Evolutionary conservation across 1,284 basidiomycete genomes (phyloP).

Genomic region (Omphalotus olearius): DNA sequence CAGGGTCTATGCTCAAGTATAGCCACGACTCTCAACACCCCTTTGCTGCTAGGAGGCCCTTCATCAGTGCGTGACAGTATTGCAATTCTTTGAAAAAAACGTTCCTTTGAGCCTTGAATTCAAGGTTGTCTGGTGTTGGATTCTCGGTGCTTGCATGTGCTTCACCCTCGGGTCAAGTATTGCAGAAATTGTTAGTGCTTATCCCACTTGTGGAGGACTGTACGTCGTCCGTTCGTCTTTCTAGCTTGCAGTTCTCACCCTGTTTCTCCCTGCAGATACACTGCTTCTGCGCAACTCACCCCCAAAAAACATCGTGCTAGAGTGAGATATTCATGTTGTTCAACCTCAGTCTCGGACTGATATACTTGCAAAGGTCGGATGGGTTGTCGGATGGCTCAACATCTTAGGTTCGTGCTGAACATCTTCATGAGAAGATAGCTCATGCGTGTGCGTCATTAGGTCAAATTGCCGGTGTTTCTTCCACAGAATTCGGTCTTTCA

Average conservation of each 20-base stretch:
- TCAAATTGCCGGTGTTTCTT: slow-evolving; percentile 80
- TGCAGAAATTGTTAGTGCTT: slow-evolving; percentile 76
- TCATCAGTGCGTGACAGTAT: slow-evolving; percentile 47
- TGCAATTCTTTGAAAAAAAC: not conserved
- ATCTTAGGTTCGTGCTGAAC: slow-evolving; percentile 59
- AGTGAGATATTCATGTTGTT: slow-evolving; percentile 25
- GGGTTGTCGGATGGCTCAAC: slow-evolving; percentile 86
- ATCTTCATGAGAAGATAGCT: slow-evolving; percentile 1
- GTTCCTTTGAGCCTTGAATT: slow-evolving; percentile 9
- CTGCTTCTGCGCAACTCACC: slow-evolving; percentile 73
- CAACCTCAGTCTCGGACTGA: not conserved
- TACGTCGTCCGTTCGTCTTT: slow-evolving; percentile 33
- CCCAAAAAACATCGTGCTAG: slow-evolving; percentile 65
- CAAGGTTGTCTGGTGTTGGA: slow-evolving; percentile 79
- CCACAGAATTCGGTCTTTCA: slow-evolving; percentile 86
- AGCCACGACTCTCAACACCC: slow-evolving; percentile 80
- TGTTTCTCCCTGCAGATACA: slow-evolving; percentile 43
- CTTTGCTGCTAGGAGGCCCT: slow-evolving; percentile 72
- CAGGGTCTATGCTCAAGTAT: slow-evolving; percentile 77
- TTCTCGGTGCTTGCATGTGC: slow-evolving; percentile 72
- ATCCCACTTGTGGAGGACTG: slow-evolving; percentile 81
- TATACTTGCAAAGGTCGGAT: slow-evolving; percentile 43
- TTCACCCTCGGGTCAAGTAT: slow-evolving; percentile 75
- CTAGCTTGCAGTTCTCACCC: slow-evolving; percentile 4
- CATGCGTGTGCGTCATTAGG: slow-evolving; percentile 26